Evolutionary conservation across 108 stramenopile genomes (phyloP), one percentile per base, ranked within the genome.

Genomic region (Cyclotella distinguenda): DNA sequence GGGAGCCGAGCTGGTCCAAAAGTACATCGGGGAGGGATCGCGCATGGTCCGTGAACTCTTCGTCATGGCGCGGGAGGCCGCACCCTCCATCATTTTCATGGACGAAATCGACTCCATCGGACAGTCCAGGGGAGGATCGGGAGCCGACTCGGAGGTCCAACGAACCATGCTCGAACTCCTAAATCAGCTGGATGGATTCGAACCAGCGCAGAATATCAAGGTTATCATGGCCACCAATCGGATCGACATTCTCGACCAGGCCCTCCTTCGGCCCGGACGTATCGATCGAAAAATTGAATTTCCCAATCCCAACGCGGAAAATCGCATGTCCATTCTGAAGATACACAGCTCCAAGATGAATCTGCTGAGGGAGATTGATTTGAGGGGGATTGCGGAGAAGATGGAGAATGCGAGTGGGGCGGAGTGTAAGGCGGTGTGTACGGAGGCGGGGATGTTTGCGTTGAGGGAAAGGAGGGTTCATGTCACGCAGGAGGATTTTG

Each of bases 361-460:
- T 77, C 74, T 98, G 35, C 64, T 98, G 74, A 79, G 98, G 53
- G 94, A 97, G 65, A 96, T 99, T 57, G 92, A 98, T 84, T 81
- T 99, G 52, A 65, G 77, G 48, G 70, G 64, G 33, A 91, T 99
- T 77, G 97, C 97, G 2, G 93, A 95, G 55, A 97, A 97, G 74
- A 96, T 98, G 96, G 64, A 78, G 33, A 95, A 92, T 78, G 86
- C 97, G 10, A 93, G 93, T 47, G 98, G 98, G 26, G 98, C 98
- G 11, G 98, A 99, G 83, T 98, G 97, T 83, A 98, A 99, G 88
- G 97, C 96, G n/a, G 98, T 98, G 11, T 99, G 99, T 77, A 98
- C 97, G 8, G 99, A 99, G 72, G 99, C 99, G 13, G 99, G 99
- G 60, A 99, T 99, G 99, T 98, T 98, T 80, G 99, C 99, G n/a